Evolutionary conservation across 805 yeast species (phyloP).

Genomic region (Maudiozyma serrabonitensis): DNA sequence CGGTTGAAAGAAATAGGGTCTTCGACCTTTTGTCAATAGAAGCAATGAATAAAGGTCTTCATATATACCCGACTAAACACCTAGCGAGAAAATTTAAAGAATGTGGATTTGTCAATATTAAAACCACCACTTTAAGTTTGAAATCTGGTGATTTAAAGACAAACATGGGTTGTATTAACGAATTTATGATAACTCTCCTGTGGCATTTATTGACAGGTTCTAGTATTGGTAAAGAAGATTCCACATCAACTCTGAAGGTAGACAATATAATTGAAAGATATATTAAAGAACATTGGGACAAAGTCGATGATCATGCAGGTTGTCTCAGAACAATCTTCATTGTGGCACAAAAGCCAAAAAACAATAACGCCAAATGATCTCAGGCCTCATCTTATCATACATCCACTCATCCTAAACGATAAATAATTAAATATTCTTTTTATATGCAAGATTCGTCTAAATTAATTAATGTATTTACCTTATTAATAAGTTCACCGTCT

Average conservation of each 20-base stretch:
- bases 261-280: constrained; percentile 18
- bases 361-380: neutral
- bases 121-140: constrained; percentile 19
- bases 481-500: too few relatives aligned
- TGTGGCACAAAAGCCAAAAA: constrained; percentile 24
- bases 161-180: constrained; percentile 24
- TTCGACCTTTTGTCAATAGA: constrained; percentile 18
- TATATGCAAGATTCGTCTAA: neutral
- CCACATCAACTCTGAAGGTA: constrained; percentile 13
- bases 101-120: constrained; percentile 23
- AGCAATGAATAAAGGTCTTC: constrained; percentile 22
- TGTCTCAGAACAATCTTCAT: constrained; percentile 17
- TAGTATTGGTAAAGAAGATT: constrained; percentile 8
- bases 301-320: constrained; percentile 21
- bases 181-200: constrained; percentile 14
- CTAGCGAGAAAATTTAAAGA: constrained; percentile 17
- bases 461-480: too few relatives aligned
- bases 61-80: constrained; percentile 22
- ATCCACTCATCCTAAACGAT: neutral
- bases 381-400: neutral
- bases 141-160: constrained; percentile 22
- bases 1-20: constrained; percentile 16
- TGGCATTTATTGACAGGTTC: constrained; percentile 15
- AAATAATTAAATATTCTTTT: neutral
- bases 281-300: constrained; percentile 21